Conservation (phyloP, 495 filamentous ascomycete species). For the Lasiosphaeria miniovina region DNA sequence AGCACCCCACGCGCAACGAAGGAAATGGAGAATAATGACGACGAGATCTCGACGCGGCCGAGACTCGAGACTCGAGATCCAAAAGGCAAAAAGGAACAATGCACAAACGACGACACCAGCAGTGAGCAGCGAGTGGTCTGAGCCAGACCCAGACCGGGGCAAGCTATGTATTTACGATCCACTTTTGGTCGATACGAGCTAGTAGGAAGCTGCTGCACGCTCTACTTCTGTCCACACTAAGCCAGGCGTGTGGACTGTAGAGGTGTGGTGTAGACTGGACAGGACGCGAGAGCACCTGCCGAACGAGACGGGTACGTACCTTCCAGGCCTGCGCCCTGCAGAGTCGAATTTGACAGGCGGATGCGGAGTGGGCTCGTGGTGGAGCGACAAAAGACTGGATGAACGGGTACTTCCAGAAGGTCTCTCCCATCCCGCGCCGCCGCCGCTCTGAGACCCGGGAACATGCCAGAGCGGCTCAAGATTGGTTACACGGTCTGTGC, state of each 20-base stretch:
- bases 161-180: constrained; percentile 5
- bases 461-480: constrained; percentile 12
- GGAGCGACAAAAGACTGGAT: constrained; percentile 1
- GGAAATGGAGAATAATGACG: background rate
- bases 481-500: constrained; percentile 16
- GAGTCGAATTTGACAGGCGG: background rate
- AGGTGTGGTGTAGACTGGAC: background rate
- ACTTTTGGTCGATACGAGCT: background rate
- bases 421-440: background rate
- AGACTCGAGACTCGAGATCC: constrained; percentile 1
- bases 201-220: background rate
- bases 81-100: constrained; percentile 1
- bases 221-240: no score
- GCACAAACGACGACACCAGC: background rate
- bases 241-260: background rate
- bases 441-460: background rate
- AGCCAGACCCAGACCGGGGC: constrained; percentile 14
- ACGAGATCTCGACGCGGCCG: background rate
- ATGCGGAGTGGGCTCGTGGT: background rate
- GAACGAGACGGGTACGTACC: background rate
- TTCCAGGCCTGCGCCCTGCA: background rate
- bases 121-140: constrained; percentile 11
- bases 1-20: background rate
- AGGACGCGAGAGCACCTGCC: constrained; percentile 1
- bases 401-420: constrained; percentile 12